These are phyloP conservation scores for Avena atlantica DNA, from an alignment of 176 grass and related monocot genomes.

Conservation along the genomic window DNA sequence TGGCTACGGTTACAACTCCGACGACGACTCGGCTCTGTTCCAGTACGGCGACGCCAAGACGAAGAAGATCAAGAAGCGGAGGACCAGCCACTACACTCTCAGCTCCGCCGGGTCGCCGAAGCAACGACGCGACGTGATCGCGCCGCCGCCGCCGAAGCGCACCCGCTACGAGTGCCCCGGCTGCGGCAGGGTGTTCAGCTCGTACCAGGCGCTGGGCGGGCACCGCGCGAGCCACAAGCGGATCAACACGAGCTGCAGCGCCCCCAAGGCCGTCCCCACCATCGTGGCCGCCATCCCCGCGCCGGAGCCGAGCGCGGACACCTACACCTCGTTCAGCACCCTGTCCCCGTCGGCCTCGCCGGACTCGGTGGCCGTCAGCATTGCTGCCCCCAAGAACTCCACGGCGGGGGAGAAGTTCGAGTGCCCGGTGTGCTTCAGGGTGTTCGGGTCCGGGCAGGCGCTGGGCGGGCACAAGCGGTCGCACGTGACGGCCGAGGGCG, in stretches of 20 bases:
- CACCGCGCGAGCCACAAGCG: conserved; percentile 81
- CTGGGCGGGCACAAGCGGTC: conserved; percentile 63
- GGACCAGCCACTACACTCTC: conserved; percentile 36
- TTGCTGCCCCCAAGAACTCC: conserved; percentile 24
- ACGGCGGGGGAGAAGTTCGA: conserved; percentile 38
- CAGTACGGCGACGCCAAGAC: conserved; percentile 25
- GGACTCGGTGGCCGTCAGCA: conserved; percentile 34
- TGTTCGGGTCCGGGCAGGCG: conserved; percentile 61
- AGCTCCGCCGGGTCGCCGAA: conserved; percentile 28
- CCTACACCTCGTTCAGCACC: conserved; percentile 42
- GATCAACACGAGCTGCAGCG: conserved; percentile 62
- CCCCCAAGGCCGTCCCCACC: background rate
- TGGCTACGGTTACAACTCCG: conserved; percentile 29
- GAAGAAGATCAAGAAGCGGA: conserved; percentile 42
- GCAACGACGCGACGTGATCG: background rate
- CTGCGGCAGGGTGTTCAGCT: conserved; percentile 66
- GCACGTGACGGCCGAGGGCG: conserved; percentile 40
- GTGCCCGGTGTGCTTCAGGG: conserved; percentile 55
- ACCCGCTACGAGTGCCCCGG: conserved; percentile 56
- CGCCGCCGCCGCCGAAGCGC: conserved; percentile 45
- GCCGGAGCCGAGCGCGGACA: conserved; percentile 53
- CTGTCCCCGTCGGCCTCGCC: conserved; percentile 45
- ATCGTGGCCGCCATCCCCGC: background rate
- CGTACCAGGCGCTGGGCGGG: conserved; percentile 82
- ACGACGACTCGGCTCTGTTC: conserved; percentile 40